A percentile compares a stretch with the other conserved stretches of the same genome.
Conservation (phyloP, 148 eudicot species). For the Dianthus caryophyllus region DNA sequence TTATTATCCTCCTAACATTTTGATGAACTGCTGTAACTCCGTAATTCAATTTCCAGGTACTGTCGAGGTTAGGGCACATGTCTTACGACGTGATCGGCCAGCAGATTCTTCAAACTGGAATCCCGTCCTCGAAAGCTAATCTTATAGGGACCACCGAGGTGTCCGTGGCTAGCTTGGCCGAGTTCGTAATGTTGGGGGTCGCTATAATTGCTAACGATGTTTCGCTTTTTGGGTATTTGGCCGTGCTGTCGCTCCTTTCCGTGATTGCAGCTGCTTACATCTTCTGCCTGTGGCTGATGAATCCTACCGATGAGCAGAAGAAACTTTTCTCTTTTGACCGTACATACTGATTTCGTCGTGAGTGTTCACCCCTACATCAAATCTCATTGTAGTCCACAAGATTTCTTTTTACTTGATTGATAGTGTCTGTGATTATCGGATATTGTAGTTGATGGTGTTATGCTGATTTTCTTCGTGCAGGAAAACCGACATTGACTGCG, state of each 20-base stretch:
- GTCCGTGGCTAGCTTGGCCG: constrained; percentile 87
- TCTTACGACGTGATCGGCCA: constrained; percentile 86
- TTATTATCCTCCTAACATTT: neutral
- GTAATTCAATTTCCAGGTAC: constrained; percentile 36
- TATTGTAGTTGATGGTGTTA: neutral
- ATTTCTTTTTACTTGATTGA: too few relatives aligned
- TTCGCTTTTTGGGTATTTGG: constrained; percentile 81
- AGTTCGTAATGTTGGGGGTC: constrained; percentile 77
- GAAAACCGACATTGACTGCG: neutral
- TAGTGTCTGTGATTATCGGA: neutral
- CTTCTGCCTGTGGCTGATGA: constrained; percentile 75
- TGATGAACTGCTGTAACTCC: neutral
- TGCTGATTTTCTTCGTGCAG: constrained; percentile 9
- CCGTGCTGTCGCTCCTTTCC: constrained; percentile 66
- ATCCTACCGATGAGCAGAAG: constrained; percentile 73
- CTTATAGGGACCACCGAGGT: constrained; percentile 88
- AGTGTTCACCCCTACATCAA: constrained; percentile 7
- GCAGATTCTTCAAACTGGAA: constrained; percentile 95
- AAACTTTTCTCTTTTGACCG: constrained; percentile 54
- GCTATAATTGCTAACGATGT: constrained; percentile 81
- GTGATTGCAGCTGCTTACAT: constrained; percentile 79
- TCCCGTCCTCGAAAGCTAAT: constrained; percentile 90
- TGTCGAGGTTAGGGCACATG: constrained; percentile 94
- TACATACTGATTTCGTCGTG: constrained; percentile 30
- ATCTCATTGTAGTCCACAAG: neutral